Evolutionary conservation across 2,329 filamentous ascomycete genomes (phyloP).

Genomic region (Cryphonectria carpinicola): DNA sequence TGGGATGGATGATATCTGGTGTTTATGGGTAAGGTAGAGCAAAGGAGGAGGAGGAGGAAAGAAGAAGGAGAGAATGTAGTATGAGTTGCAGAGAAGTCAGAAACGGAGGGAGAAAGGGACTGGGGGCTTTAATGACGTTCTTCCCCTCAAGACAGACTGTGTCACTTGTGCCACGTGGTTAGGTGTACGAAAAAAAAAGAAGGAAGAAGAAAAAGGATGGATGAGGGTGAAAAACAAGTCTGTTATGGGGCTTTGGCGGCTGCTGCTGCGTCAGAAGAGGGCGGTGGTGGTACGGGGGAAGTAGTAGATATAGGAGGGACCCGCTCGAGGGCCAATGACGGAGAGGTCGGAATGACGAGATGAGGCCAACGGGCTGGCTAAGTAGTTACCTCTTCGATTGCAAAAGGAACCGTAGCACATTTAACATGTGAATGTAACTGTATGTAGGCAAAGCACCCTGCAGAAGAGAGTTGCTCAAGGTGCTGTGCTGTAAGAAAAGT

Average conservation of each 20-base stretch:
- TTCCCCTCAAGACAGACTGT: neutral
- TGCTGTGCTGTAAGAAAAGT: neutral
- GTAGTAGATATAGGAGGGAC: neutral
- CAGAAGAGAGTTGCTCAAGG: neutral
- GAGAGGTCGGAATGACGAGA: neutral
- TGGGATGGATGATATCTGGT: neutral
- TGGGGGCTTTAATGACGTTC: conserved; percentile 6
- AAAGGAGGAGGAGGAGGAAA: neutral
- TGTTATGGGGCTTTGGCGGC: neutral
- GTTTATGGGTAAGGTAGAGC: neutral
- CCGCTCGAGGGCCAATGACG: neutral
- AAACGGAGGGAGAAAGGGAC: neutral
- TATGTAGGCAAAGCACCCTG: neutral
- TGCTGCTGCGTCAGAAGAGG: neutral
- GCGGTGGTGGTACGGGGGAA: neutral
- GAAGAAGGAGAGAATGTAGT: neutral
- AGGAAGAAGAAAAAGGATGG: neutral
- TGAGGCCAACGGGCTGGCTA: neutral
- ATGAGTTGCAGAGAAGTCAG: neutral
- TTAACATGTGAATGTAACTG: neutral
- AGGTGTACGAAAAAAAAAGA: neutral
- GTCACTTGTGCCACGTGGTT: conserved; percentile 1
- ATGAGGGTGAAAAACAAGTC: neutral
- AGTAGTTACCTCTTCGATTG: too few relatives aligned
- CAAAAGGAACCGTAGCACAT: neutral